Evolutionary conservation across 106 monocot genomes (phyloP), one percentile per base, ranked within the genome.

Genomic region (Allium sativum): DNA sequence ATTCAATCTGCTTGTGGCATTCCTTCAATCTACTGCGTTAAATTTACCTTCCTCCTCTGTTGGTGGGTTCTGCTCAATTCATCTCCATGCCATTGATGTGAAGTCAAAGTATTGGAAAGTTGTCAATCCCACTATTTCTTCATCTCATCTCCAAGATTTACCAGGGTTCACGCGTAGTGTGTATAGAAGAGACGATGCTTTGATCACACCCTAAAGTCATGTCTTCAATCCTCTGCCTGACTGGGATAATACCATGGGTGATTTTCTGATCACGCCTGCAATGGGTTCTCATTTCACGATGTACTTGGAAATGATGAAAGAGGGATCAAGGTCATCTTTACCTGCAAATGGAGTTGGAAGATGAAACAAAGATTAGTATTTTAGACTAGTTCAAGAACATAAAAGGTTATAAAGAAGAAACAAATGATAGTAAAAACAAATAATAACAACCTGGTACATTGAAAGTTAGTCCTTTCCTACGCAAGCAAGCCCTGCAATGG

Each of bases 281-380:
- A 84, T 86, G 64, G 95, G 90, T 3, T 74, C 95, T 45, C 95
- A 95, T 56, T 95, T 95, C 44, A 67, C 81, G 45, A 95, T 95
- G 95, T 90, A 84, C 72, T 73, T 95, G 68, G 86, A 83, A 63
- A 95, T 84, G 56, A 84, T 95, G 95, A 78, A 84, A 81, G 93
- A 64, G 61, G 76, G 68, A 40, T 86, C 93, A 13, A 74, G 43
- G 61, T 94, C 93, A 44, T 69, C 73, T 10, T 58, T 79, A 10
- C 93, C 83, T 21, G 71, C 66, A 50, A 55, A 74, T 77, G 83
- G 83, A 71, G 68, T 83, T 81, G 93, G 86, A 83, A 89, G 93
- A n/a, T n/a, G n/a, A n/a, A n/a, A n/a, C n/a, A n/a, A n/a, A n/a
- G n/a, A n/a, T n/a, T n/a, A n/a, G n/a, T n/a, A n/a, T n/a, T n/a